Percentiles rank a stretch among this genome's conserved stretches.
Evolutionary conservation across 805 yeast species (phyloP).

Genomic region (Candida odintsovae): DNA sequence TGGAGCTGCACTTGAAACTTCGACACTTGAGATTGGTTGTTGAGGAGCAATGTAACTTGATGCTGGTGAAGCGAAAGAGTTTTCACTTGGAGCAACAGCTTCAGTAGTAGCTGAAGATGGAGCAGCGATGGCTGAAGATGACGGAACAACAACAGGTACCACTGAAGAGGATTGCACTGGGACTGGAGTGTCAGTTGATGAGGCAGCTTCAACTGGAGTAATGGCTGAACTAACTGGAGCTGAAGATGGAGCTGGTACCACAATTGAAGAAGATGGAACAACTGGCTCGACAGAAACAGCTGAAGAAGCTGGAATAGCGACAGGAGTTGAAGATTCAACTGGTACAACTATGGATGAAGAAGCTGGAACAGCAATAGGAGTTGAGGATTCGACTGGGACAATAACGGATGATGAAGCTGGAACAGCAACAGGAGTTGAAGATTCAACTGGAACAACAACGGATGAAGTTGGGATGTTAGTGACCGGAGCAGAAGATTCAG

Average conservation of each 20-base stretch:
- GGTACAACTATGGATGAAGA: neutral
- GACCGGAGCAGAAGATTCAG: neutral
- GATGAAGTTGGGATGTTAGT: neutral
- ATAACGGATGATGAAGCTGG: neutral
- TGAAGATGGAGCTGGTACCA: neutral
- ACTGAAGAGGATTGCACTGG: slow-evolving; percentile 1
- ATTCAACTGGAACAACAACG: neutral
- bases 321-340: neutral
- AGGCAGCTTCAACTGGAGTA: slow-evolving; percentile 16
- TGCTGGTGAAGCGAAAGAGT: slow-evolving; percentile 7
- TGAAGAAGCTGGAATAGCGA: neutral
- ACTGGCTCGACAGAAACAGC: neutral
- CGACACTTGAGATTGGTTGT: neutral
- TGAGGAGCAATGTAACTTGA: slow-evolving; percentile 10
- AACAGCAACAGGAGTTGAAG: neutral
- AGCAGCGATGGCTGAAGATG: slow-evolving; percentile 1
- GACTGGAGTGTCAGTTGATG: slow-evolving; percentile 67
- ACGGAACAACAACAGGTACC: neutral
- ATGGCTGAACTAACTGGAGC: neutral
- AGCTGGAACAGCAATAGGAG: neutral
- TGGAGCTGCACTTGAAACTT: slow-evolving; percentile 1
- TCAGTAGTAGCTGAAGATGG: slow-evolving; percentile 1
- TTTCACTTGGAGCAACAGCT: neutral
- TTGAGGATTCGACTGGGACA: neutral
- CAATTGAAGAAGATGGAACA: neutral